These are phyloP conservation scores for Paramecium caudatum DNA, from an alignment of 73 alveolate species.

Conservation along the genomic window DNA sequence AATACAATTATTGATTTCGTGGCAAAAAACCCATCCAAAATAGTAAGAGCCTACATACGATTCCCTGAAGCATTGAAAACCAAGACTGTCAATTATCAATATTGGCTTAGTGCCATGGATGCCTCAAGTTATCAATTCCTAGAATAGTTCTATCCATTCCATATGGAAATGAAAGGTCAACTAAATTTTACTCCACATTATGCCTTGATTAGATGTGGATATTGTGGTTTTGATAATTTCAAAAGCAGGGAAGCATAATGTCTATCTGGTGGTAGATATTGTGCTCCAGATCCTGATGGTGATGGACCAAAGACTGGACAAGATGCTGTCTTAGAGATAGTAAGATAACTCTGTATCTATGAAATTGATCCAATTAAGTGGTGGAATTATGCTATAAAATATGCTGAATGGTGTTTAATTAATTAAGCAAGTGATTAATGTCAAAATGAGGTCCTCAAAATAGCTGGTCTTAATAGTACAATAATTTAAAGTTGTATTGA, in stretches of 20 bases:
- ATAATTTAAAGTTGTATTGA: background rate
- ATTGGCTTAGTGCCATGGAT: slow-evolving; percentile 69
- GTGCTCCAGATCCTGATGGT: slow-evolving; percentile 78
- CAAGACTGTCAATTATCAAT: background rate
- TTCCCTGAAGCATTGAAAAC: background rate
- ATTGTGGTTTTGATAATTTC: background rate
- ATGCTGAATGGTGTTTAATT: background rate
- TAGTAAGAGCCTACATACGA: background rate
- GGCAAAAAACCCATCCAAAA: background rate
- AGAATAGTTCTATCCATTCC: slow-evolving; percentile 66
- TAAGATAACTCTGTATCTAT: slow-evolving; percentile 34
- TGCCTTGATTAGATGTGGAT: background rate
- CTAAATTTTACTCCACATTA: slow-evolving; percentile 52
- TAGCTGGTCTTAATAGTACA: background rate
- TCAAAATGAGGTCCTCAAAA: background rate
- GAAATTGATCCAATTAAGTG: background rate
- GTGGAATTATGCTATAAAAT: slow-evolving; percentile 46
- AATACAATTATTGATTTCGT: background rate
- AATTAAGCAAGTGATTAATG: background rate
- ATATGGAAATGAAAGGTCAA: slow-evolving; percentile 4
- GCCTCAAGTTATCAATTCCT: slow-evolving; percentile 18
- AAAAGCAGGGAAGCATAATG: slow-evolving; percentile 37
- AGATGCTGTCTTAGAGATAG: slow-evolving; percentile 64
- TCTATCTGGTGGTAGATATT: slow-evolving; percentile 74
- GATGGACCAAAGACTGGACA: slow-evolving; percentile 66